A percentile compares a stretch with the other conserved stretches of the same genome.
phyloP scores from a whole-genome alignment of 192 early-diverging fungal genomes.

The Backusella westeae region DNA sequence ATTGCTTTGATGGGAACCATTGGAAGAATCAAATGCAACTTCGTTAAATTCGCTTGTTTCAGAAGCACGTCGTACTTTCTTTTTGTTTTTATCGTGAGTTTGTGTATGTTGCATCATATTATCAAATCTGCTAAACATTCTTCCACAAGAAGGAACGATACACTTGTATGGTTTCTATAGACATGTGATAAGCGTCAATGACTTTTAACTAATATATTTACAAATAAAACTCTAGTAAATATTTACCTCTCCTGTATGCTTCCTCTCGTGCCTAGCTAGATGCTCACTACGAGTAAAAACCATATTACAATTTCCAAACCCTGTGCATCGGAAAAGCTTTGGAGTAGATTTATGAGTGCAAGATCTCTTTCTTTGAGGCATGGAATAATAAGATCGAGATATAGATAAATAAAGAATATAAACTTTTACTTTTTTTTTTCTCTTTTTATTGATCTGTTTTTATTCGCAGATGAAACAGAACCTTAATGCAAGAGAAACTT shows the following conservation, averaged over 20 bases:
- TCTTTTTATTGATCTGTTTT: neutral
- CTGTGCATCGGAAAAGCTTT: conserved; percentile 45
- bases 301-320: conserved; percentile 52
- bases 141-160: conserved; percentile 59
- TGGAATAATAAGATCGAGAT: neutral
- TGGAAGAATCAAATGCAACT: neutral
- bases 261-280: conserved; percentile 41
- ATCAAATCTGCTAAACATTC: conserved; percentile 73
- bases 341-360: neutral
- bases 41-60: neutral
- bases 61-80: neutral
- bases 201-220: neutral
- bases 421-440: neutral
- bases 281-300: conserved; percentile 53
- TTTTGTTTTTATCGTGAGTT: conserved; percentile 48
- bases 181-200: neutral
- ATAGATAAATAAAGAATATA: neutral
- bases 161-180: conserved; percentile 70
- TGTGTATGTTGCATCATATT: conserved; percentile 83
- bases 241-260: neutral
- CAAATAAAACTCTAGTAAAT: neutral
- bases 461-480: conserved; percentile 11
- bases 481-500: conserved; percentile 5
- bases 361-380: conserved; percentile 8
- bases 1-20: neutral